A percentile compares a stretch with the other conserved stretches of the same genome.
Evolutionary conservation across 1,139 yeast genomes (phyloP).

Genomic region (Yamadazyma dushanensis): DNA sequence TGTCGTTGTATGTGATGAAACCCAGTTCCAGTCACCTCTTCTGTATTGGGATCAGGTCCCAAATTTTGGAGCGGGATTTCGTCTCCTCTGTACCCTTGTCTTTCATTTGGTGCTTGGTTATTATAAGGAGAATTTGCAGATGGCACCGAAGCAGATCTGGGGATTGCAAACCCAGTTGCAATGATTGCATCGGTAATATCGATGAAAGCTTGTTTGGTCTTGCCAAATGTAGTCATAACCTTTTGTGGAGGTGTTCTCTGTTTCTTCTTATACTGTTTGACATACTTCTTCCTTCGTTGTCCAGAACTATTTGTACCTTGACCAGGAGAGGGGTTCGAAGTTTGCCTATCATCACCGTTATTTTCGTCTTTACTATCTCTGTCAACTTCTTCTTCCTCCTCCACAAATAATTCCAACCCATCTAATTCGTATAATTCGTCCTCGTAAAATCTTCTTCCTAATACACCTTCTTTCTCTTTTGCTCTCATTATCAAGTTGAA

Average conservation of each 20-base stretch:
- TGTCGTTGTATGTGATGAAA: background rate
- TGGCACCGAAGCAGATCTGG: constrained; percentile 49
- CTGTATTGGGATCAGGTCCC: constrained; percentile 10
- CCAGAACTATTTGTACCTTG: background rate
- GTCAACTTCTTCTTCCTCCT: constrained; percentile 26
- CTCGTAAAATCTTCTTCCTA: constrained; percentile 78
- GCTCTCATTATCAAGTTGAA: constrained; percentile 58
- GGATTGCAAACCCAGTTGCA: constrained; percentile 62
- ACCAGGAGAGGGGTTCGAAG: background rate
- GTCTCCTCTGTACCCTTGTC: background rate
- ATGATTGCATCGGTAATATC: constrained; percentile 55
- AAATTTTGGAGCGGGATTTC: constrained; percentile 8
- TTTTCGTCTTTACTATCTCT: constrained; percentile 10
- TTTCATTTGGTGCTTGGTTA: background rate
- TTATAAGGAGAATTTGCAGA: constrained; percentile 9
- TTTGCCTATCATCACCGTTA: constrained; percentile 3
- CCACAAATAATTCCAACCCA: constrained; percentile 42
- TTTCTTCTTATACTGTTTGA: constrained; percentile 4
- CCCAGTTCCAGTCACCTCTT: background rate
- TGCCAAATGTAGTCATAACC: constrained; percentile 19
- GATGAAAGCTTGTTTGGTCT: constrained; percentile 38
- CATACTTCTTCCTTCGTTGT: constrained; percentile 4
- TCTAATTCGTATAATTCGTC: constrained; percentile 57
- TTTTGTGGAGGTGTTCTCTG: background rate
- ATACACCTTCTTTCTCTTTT: constrained; percentile 74